Evolutionary conservation across 306 rosid species (phyloP), one percentile per base, ranked within the genome.

Genomic region (Lotus japonicus): DNA sequence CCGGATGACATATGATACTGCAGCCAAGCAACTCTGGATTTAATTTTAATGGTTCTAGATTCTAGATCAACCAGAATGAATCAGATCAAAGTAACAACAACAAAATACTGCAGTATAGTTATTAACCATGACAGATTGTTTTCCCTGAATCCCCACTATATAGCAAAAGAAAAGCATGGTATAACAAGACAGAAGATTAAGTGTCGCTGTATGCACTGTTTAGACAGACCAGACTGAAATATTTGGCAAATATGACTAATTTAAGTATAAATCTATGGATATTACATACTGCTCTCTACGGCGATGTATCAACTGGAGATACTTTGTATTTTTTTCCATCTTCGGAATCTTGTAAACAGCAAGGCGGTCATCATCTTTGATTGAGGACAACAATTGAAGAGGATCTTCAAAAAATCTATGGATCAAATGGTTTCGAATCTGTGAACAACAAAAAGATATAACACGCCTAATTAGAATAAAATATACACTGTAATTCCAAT

Each of bases 351-450:
- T 86, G 88, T 88, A 94, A 41, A 89, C 98, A 49, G 83, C 94
- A 67, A 94, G 87, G 68, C 66, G 92, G 59, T 86, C 96, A 81
- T 94, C 98, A 74, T 94, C 97, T 79, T 88, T 94, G 65, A 90
- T 77, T 13, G 90, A 77, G 61, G 97, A 88, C 82, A 92, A 79
- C 55, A 76, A 84, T 63, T 75, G 81, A 72, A 90, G 79, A 39
- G 97, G 97, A 71, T 94, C 98, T 79, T 90, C 98, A 26, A 88
- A 81, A 80, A 75, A 86, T 76, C 88, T 90, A 71, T 90, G 89
- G 79, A 90, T 78, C 76, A 77, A 78, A 85, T 94, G 95, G 78
- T 85, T 85, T 54, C 83, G 81, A 73, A 94, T 76, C 98, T 94
- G 84, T 50, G 62, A 75, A 75, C 55, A 16, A 66, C 70, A 75